phyloP scores from a whole-genome alignment of 805 yeast species.

The Candida multigemmis region DNA sequence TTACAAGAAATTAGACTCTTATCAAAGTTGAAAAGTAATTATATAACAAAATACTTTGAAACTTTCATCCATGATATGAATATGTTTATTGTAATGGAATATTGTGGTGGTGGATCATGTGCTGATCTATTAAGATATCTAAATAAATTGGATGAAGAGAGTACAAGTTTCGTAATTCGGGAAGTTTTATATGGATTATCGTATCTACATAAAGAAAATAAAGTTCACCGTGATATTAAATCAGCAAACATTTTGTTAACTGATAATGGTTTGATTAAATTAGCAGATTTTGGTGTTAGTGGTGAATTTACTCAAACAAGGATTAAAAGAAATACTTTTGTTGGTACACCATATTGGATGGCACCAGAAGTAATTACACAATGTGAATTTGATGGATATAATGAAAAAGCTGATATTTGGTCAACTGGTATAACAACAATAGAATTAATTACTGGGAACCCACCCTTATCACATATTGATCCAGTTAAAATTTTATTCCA shows the following conservation, averaged over 20 bases:
- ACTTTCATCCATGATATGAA: slow-evolving; percentile 56
- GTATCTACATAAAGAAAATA: slow-evolving; percentile 66
- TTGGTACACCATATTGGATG: slow-evolving; percentile 98
- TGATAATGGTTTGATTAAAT: slow-evolving; percentile 57
- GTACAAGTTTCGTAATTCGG: slow-evolving; percentile 51
- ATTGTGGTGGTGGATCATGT: slow-evolving; percentile 92
- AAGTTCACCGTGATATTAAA: slow-evolving; percentile 85
- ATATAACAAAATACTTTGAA: slow-evolving; percentile 53
- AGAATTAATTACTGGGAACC: slow-evolving; percentile 74
- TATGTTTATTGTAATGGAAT: slow-evolving; percentile 91
- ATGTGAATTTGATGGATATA: slow-evolving; percentile 44
- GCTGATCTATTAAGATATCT: slow-evolving; percentile 56
- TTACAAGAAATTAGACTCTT: slow-evolving; percentile 75
- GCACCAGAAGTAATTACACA: slow-evolving; percentile 88
- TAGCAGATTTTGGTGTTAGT: slow-evolving; percentile 92
- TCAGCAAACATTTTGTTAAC: slow-evolving; percentile 82
- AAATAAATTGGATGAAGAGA: slow-evolving; percentile 48
- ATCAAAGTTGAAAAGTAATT: slow-evolving; percentile 53
- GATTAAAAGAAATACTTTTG: slow-evolving; percentile 61
- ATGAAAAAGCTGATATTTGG: slow-evolving; percentile 92
- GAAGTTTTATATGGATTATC: slow-evolving; percentile 63
- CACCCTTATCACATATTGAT: slow-evolving; percentile 66
- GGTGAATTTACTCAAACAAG: slow-evolving; percentile 61
- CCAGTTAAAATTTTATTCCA: slow-evolving; percentile 71
- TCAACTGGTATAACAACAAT: slow-evolving; percentile 88